Conservation (phyloP, 345 rosid species). For the Erysimum cheiranthoides region DNA sequence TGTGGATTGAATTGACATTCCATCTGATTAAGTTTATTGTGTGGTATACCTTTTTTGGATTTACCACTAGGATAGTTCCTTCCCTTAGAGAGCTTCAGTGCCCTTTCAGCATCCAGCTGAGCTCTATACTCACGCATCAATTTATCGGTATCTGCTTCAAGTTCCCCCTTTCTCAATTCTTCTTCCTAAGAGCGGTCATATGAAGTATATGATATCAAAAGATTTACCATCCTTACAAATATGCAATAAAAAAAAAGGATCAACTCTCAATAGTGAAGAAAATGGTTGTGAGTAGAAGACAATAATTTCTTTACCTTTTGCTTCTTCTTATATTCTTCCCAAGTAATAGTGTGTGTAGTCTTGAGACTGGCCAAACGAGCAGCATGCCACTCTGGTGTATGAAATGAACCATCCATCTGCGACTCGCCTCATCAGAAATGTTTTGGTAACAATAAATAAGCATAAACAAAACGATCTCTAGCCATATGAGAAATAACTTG, state of each 20-base stretch:
- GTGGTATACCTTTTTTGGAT: constrained; percentile 61
- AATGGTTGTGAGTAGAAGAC: too few species aligned
- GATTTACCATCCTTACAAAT: background rate
- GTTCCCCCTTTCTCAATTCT: constrained; percentile 77
- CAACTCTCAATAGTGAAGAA: constrained; percentile 19
- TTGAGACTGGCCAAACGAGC: constrained; percentile 98
- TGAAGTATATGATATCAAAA: background rate
- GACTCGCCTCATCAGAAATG: constrained; percentile 92
- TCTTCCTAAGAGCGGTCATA: constrained; percentile 67
- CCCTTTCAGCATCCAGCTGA: constrained; percentile 95
- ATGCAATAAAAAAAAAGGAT: constrained; percentile 11
- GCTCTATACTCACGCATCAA: constrained; percentile 99
- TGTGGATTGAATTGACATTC: background rate
- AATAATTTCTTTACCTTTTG: constrained; percentile 66
- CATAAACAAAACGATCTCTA: constrained; percentile 1
- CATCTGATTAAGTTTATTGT: constrained; percentile 14
- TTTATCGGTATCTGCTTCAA: constrained; percentile 88
- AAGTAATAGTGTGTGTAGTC: constrained; percentile 83
- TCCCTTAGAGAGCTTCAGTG: constrained; percentile 87
- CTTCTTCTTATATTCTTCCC: constrained; percentile 92
- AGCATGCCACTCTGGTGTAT: constrained; percentile 99
- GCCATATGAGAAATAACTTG: constrained; percentile 8
- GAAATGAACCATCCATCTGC: constrained; percentile 99
- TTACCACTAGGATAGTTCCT: constrained; percentile 70
- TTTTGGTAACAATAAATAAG: constrained; percentile 43